Conservation (phyloP, 1,284 basidiomycete genomes). For the Anthracocystis walkeri region DNA sequence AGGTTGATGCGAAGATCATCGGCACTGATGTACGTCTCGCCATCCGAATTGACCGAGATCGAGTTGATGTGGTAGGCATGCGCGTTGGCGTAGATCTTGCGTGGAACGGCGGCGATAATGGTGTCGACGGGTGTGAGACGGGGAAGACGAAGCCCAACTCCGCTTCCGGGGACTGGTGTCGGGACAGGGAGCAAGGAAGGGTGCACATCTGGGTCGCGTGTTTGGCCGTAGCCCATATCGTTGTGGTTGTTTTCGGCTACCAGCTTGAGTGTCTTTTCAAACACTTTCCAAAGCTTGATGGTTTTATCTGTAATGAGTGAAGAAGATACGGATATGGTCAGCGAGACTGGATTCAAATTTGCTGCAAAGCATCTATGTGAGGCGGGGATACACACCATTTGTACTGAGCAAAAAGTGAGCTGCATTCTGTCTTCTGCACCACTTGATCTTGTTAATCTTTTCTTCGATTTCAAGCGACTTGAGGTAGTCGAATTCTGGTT, state of each 20-base stretch:
- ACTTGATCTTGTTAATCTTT: conserved; percentile 99
- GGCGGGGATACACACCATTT: conserved; percentile 73
- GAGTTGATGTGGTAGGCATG: conserved; percentile 99
- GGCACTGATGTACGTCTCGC: conserved; percentile 98
- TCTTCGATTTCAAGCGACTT: conserved; percentile 99
- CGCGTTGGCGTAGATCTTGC: conserved; percentile 98
- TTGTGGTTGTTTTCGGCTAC: conserved; percentile 96
- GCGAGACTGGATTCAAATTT: conserved; percentile 33
- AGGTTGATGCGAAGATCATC: conserved; percentile 97
- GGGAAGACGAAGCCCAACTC: conserved; percentile 61
- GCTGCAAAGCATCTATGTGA: not conserved
- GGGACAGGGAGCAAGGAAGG: conserved; percentile 57
- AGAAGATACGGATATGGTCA: not conserved
- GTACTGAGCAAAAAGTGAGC: conserved; percentile 98
- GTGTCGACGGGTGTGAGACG: conserved; percentile 91
- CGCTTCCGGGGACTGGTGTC: conserved; percentile 51
- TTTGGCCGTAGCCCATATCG: conserved; percentile 68
- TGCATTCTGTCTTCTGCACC: conserved; percentile 97
- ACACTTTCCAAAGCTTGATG: conserved; percentile 99
- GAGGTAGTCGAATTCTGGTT: conserved; percentile 99
- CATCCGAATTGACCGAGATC: conserved; percentile 98
- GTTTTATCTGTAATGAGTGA: conserved; percentile 82
- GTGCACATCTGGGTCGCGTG: conserved; percentile 48
- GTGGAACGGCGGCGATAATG: conserved; percentile 96
- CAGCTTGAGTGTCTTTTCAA: conserved; percentile 95